Base-by-base conservation (phyloP, 2,329 filamentous ascomycete genomes). In the Ilyonectria mors-panacis region DNA sequence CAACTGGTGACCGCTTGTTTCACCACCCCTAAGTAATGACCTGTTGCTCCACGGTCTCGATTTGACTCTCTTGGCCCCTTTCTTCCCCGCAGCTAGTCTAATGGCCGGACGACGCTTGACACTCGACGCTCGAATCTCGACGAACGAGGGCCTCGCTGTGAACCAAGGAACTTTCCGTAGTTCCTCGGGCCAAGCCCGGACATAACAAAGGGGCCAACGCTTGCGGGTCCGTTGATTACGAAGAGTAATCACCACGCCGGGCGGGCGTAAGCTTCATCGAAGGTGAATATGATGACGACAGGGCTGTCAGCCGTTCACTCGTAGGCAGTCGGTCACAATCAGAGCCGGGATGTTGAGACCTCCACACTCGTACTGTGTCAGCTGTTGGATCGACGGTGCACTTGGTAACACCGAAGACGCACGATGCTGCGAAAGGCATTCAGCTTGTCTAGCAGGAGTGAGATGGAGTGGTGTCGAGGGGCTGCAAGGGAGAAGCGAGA, bases 1-100 rank as follows among this genome's bases (percentile, higher is more conserved):
- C 13, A 30, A 48, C 56, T 54, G 56, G 56, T 60, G 59, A 65
- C 63, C 56, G 67, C 66, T 35, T 66, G 73, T 72, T 75, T 75
- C 72, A 75, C 70, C 57, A 61, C 65, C 66, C 30, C 26, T 63
- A 51, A 56, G 23, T 13, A 35, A 45, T 48, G 58, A 55, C 33
- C 50, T 17, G 53, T 28, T 45, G 35, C 42, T 58, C 53, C 56
- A 44, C 47, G 54, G 28, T 54, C 60, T 51, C 67, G 57, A 62
- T 67, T 63, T 50, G 42, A 59, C 63, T 56, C 33, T 48, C 35
- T 19, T 60, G 26, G 26, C 21, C 33, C 21, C 39, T 28, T 55
- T 26, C 21, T 48, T 42, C 30, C 45, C 35, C 45, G 19, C 30
- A 21, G 37, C 51, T 35, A 50, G 33, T 19, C 63, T 51, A 65